Base-by-base conservation (phyloP, 2,329 filamentous ascomycete species). In the Acrodontium crateriforme region DNA sequence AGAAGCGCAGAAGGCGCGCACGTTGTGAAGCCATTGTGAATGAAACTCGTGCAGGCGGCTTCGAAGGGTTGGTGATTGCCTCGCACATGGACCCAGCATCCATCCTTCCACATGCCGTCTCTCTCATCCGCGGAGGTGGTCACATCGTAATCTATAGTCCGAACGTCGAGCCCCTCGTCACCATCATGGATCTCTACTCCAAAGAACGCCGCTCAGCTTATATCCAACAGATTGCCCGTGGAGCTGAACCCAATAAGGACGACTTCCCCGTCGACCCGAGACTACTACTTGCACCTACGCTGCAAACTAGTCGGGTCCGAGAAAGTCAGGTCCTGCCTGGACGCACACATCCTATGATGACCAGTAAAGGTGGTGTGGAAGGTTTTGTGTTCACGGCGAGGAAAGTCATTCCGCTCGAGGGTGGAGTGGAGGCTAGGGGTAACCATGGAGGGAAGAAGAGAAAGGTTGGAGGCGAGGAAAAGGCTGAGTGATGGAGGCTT, bases 311-410 rank as follows among this genome's bases (percentile, higher is more conserved):
- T 25, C 67, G 82, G 9, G 75, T 79, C 4, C 67, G 79, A 36
- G 65, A 71, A 29, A 95, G 83, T 81, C 89, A 98, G 60, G 85
- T 94, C 2, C 55, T 98, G 25, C 89, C 89, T 0, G 81, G 83
- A 1, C 64, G 89, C 29, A 95, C 89, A 28, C 89, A 98, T 58
- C 89, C 89, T 5, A 56, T 91, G 30, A 98, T 98, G 89, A 93
- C 81, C 34, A 74, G 74, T 19, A 69, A 71, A 21, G 89, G 89
- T 12, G 87, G 87, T 1, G 74, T 83, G 0, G 87, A 95, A 48
- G 89, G 89, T 0, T 98, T 82, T 52, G 52, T 98, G 3, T 84
- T 95, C 41, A 87, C 83, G 16, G 87, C 69, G 0, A 81, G 78
- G 50, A 71, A 75, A 41, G 83, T 89, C 1, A 59, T 87, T 24